Evolutionary conservation across 2,329 filamentous ascomycete species (phyloP), one percentile per base, ranked within the genome.

Genomic region (Fusarium sp.): DNA sequence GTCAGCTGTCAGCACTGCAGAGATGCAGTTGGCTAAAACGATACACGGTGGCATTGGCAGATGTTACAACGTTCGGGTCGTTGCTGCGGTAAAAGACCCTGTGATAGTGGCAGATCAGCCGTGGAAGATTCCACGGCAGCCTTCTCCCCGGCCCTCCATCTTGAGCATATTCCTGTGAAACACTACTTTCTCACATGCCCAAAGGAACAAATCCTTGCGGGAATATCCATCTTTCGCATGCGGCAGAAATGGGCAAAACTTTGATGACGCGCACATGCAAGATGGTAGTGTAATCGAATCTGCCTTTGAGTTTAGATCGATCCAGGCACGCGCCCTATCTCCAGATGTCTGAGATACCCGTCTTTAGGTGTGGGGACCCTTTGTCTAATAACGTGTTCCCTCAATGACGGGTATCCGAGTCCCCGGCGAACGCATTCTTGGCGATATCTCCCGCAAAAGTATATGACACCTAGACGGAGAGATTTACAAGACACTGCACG

Each of bases 191-290:
- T 59, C 61, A 62, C 54, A 61, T 67, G 45, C 18, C 35, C 35
- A 18, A 18, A 16, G 18, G 14, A 2, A 4, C 14, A 35, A 35
- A 35, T 7, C 6, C 33, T 35, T 35, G 35, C 35, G 16, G 35
- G 35, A 18, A 8, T 36, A 36, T 36, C 35, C 14, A 36, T 36
- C 35, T 45, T 45, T 18, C 11, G 35, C 25, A 33, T 38, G 18
- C 42, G 25, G 31, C 29, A 10, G 35, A 61, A 64, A 65, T 74
- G 71, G 58, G 61, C 20, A 20, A 20, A 38, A 20, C 25, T 31
- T 74, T 35, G 47, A 75, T 75, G 73, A 75, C 70, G 73, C 73
- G 73, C 73, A 75, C 73, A 75, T 75, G 66, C 66, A 22, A 71
- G 40, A 60, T 71, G 50, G 63, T 71, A 63, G 73, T 62, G 73